Conservation (phyloP, 169 alveolate species). For the Miamiensis avidus region DNA sequence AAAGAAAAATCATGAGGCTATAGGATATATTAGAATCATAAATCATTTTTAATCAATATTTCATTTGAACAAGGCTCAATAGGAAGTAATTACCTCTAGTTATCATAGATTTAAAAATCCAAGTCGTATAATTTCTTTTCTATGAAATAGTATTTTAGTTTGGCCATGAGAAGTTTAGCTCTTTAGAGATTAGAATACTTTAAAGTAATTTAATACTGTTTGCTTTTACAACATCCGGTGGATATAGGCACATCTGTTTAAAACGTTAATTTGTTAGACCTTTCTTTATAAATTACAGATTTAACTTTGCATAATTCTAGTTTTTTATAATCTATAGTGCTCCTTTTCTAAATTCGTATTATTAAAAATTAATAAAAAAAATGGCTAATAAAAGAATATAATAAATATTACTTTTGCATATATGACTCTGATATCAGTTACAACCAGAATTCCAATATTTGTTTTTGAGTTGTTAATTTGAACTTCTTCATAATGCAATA, state of each 20-base stretch:
- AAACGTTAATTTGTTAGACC: neutral
- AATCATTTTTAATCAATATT: too few species aligned
- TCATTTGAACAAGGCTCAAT: neutral
- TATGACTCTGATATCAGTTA: slow-evolving; percentile 41
- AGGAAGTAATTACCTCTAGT: neutral
- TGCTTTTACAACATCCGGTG: neutral
- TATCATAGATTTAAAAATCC: neutral
- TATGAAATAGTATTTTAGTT: neutral
- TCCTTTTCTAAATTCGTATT: neutral
- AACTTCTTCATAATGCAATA: slow-evolving; percentile 35
- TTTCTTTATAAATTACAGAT: too few species aligned
- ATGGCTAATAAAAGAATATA: too few species aligned
- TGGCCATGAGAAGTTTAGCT: neutral
- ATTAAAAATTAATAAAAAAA: too few species aligned
- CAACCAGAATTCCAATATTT: slow-evolving; percentile 21
- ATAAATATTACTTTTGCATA: slow-evolving; percentile 41
- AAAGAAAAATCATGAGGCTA: neutral
- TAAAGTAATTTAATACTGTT: neutral
- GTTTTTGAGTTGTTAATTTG: neutral
- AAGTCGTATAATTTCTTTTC: neutral
- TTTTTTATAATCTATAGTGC: neutral
- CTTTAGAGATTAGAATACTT: neutral
- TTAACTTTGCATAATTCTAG: neutral
- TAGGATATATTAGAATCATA: neutral
- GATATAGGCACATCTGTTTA: neutral